These are phyloP conservation scores for Penium margaritaceum DNA, from an alignment of 139 green algal genomes.

Conservation along the genomic window DNA sequence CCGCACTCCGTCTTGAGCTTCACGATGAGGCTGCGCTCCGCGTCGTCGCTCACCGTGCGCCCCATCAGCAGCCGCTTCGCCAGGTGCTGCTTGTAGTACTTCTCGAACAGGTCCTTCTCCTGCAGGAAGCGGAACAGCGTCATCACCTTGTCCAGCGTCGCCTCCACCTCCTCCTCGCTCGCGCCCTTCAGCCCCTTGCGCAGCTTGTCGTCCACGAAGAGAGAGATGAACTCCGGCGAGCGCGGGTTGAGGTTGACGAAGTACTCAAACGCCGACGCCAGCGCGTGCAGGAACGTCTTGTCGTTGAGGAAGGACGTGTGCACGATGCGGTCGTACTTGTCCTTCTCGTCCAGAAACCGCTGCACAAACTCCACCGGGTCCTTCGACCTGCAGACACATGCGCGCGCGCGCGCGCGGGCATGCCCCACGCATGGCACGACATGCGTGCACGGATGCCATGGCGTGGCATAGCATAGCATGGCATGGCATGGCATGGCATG, in stretches of 20 bases:
- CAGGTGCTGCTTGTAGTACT: conserved; percentile 97
- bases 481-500: too few relatives aligned
- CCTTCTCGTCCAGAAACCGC: conserved; percentile 68
- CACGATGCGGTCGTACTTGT: conserved; percentile 88
- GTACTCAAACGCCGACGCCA: conserved; percentile 84
- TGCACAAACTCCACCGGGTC: conserved; percentile 78
- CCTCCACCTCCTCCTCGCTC: conserved; percentile 80
- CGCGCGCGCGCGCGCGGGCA: too few relatives aligned
- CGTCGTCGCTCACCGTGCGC: conserved; percentile 62
- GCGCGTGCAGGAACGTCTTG: conserved; percentile 77
- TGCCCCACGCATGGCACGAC: too few relatives aligned
- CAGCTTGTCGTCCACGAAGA: conserved; percentile 95
- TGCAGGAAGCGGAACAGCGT: conserved; percentile 62
- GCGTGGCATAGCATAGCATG: too few relatives aligned
- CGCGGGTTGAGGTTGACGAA: conserved; percentile 88
- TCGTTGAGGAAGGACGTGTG: conserved; percentile 65
- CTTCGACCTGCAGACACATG: conserved; percentile 35
- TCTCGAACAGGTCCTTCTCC: conserved; percentile 99
- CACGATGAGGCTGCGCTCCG: conserved; percentile 82
- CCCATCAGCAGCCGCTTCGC: conserved; percentile 84
- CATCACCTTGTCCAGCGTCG: conserved; percentile 73
- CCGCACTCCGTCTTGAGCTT: conserved; percentile 97
- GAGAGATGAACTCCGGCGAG: conserved; percentile 85
- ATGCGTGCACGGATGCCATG: too few relatives aligned
- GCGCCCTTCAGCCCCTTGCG: conserved; percentile 60